Base-by-base conservation (phyloP, 768 basidiomycete genomes). In the Rhodotorula paludigena region DNA sequence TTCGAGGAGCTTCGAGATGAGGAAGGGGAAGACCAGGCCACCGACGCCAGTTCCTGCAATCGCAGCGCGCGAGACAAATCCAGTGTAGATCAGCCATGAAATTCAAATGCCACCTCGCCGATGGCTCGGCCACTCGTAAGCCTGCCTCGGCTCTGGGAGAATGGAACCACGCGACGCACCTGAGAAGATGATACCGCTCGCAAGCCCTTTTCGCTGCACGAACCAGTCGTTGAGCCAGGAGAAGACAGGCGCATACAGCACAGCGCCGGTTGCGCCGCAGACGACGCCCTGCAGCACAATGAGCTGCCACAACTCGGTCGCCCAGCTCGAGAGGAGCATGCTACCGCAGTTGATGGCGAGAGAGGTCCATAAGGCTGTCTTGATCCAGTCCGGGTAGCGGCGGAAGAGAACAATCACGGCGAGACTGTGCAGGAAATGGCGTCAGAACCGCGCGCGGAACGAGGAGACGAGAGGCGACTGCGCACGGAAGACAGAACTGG, bases 281-380 rank as follows among this genome's bases (percentile, higher is more conserved):
- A 74, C 47, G 3, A 71, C 63, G 15, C 68, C 68, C 20, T 68
- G 66, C 0, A 74, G 73, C 7, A 74, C 9, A 23, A 74, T 51
- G 5, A 74, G 39, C 2, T 71, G 69, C 66, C 63, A 68, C 11
- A 64, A 57, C 15, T 60, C 15, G 8, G 55, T 71, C 2, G 70
- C 70, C 62, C 62, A 71, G 23, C 58, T 61, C 9, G 68, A 35
- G 18, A 47, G 25, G 33, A 73, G 58, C 64, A 70, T 69, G 16
- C 18, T 28, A 0, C 39, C 54, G 23, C 56, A 60, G 36, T 66
- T 64, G 30, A 68, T 32, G 11, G 15, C 48, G 2, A 45, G 52
- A 4, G 45, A 35, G 30, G 45, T 14, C 57, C 60, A 64, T 3
- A 73, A 54, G 5, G 52, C 11, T 0, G 44, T 16, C 41, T 61